Evolutionary conservation across 2,329 filamentous ascomycete genomes (phyloP), one percentile per base, ranked within the genome.

Genomic region (Xylaria arbuscula): DNA sequence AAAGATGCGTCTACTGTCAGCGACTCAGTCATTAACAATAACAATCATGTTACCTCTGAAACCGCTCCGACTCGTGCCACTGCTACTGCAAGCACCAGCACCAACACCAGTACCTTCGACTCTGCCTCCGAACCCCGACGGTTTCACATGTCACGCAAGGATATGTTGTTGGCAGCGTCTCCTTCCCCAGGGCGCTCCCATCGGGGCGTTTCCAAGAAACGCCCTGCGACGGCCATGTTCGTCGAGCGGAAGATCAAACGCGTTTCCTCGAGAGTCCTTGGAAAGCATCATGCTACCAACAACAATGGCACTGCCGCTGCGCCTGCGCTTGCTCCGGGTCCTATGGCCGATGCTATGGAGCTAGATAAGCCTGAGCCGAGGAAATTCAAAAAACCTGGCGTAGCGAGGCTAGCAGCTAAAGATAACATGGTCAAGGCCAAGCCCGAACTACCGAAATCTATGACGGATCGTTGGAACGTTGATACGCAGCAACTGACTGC

Each of bases 121-220:
- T n/a, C 71, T 8, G 19, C 68, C 13, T 58, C 76, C 15, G 82
- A 84, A 71, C 84, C 82, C 13, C 83, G 87, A 64, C 82, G 84
- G 50, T 89, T 88, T 69, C 87, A 88, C 73, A 84, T 89, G 68
- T 88, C 86, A 17, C 81, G 83, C 66, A 81, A 80, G 59, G 80
- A 83, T 67, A 80, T 84, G 75, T 77, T 80, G 66, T 73, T 80
- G 36, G 73, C 74, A 10, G 28, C 71, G 2, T 66, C 72, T 28
- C 67, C 74, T 51, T 71, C 72, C 71, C 75, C 51, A 62, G 73
- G 36, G 67, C 78, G 50, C 65, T 54, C 72, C 11, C 70, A 73
- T 48, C 66, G 77, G 6, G 79, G 80, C 1, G 64, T 80, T 5
- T 80, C 80, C 17, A 87, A 85, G 76, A 81, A 81, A 63, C 80